phyloP scores from a whole-genome alignment of 2,329 filamentous ascomycete genomes.

The Phyllachora maydis region DNA sequence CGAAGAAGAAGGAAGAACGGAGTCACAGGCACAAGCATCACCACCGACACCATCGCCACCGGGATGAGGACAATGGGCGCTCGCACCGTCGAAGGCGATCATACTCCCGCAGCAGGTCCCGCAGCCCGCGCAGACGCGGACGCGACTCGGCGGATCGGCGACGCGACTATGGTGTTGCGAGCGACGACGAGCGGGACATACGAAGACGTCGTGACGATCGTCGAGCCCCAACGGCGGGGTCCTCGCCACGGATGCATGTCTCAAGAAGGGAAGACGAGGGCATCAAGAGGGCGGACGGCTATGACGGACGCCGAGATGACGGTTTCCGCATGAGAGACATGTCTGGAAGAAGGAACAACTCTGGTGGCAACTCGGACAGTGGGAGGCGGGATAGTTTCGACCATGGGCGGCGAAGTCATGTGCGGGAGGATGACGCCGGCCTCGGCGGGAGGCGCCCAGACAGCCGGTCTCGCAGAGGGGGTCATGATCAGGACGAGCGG shows the following conservation, averaged over 20 bases:
- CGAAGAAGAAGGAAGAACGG: slow-evolving; percentile 17
- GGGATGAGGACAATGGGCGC: slow-evolving; percentile 13
- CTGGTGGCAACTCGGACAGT: no score
- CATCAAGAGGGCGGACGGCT: slow-evolving; percentile 9
- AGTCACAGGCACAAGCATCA: slow-evolving; percentile 17
- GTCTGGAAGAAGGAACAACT: no score
- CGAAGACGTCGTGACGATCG: slow-evolving; percentile 2
- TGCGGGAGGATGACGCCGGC: no score
- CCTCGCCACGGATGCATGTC: no score
- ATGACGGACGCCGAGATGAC: slow-evolving; percentile 10
- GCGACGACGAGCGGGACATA: slow-evolving; percentile 2
- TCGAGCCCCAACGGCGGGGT: no score
- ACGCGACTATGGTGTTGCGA: slow-evolving; percentile 4
- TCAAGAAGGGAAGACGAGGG: no score
- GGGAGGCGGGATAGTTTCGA: slow-evolving; percentile 2
- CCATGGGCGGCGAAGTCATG: no score
- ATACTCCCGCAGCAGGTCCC: slow-evolving; percentile 18
- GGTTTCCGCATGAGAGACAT: no score
- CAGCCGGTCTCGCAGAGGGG: slow-evolving; percentile 4
- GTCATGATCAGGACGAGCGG: slow-evolving; percentile 29
- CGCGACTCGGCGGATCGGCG: slow-evolving; percentile 9
- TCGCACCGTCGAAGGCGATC: not conserved
- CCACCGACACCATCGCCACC: slow-evolving; percentile 21
- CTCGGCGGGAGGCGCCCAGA: no score
- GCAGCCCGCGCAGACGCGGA: slow-evolving; percentile 14